Base-by-base conservation (phyloP, 345 rosid species). In the Camelina neglecta region DNA sequence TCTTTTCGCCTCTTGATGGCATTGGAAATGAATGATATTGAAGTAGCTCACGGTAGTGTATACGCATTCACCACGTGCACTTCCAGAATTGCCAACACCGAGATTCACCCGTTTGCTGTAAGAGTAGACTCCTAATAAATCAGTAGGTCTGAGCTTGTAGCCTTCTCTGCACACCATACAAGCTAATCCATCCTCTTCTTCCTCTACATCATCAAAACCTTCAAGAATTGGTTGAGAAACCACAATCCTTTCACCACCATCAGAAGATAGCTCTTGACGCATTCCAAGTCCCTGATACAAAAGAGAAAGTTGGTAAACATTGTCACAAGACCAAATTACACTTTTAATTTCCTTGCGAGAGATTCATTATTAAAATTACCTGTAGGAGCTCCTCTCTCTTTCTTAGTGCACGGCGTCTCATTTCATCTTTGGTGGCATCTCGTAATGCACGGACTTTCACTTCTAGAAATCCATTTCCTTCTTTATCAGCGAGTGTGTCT, bases 121-220 rank as follows among this genome's bases (percentile, higher is more conserved):
- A 50, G 94, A 85, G 80, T 95, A 95, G 39, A 85, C 91, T 60
- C 98, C 99, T 75, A 95, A 80, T 81, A 95, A 82, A 79, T 95
- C 99, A 23, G 85, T 86, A 48, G 99, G 94, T 80, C 99, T 88
- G 69, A 95, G 82, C 83, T 94, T 90, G 82, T 95, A 95, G 76
- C 98, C 99, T 71, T 95, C 98, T 76, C 94, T 83, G 79, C 99
- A 95, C 20, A 95, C 99, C 99, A 95, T 91, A 77, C 99, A 95
- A 65, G 97, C 96, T 79, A 95, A 67, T 24, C 99, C 99, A 87
- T 90, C 97, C 76, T 87, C 93, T 71, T 94, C 98, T 82, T 93
- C 99, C 77, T 92, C 92, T 56, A 95, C 97, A 75, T 93, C 98
- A 49, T 93, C 99, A 68, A 90, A 80, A 69, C 99, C 99, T 89